Conservation (phyloP, 495 filamentous ascomycete genomes). For the Acidiella bohemica region DNA sequence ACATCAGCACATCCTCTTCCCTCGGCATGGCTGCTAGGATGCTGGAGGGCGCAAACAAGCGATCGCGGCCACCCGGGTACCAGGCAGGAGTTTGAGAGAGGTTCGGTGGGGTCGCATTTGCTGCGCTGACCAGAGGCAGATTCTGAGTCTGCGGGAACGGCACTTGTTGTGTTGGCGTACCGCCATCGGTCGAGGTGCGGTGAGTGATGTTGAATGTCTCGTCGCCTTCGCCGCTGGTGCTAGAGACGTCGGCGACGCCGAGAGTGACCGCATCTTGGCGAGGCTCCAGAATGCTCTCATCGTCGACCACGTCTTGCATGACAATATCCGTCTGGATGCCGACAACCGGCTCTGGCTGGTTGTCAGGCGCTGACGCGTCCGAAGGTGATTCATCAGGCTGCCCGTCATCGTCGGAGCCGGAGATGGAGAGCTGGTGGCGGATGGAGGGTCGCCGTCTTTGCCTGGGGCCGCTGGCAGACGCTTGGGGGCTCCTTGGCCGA, state of each 20-base stretch:
- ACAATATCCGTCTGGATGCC: conserved; percentile 63
- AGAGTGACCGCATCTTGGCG: conserved; percentile 62
- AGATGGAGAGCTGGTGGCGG: conserved; percentile 73
- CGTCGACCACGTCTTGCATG: conserved; percentile 66
- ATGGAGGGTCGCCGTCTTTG: conserved; percentile 60
- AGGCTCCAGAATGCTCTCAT: conserved; percentile 46
- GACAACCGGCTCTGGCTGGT: conserved; percentile 49
- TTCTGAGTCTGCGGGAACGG: conserved; percentile 56
- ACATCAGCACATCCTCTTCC: conserved; percentile 96
- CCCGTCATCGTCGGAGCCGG: conserved; percentile 75
- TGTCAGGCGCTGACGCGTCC: conserved; percentile 52
- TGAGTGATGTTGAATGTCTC: conserved; percentile 97
- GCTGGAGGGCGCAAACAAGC: conserved; percentile 8
- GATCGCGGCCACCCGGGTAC: conserved; percentile 43
- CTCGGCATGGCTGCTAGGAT: conserved; percentile 77
- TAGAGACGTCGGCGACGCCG: conserved; percentile 63
- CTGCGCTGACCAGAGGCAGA: conserved; percentile 48
- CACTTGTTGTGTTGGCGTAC: conserved; percentile 32
- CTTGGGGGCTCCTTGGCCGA: conserved; percentile 22
- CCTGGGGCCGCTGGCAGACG: conserved; percentile 18
- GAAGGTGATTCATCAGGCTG: conserved; percentile 65
- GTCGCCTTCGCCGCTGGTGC: conserved; percentile 72
- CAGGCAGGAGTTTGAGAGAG: conserved; percentile 42
- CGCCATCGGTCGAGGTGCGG: conserved; percentile 71
- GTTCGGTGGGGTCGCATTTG: conserved; percentile 57